Base-by-base conservation (phyloP, 2,329 filamentous ascomycete genomes). In the Aspergillus sp. region DNA sequence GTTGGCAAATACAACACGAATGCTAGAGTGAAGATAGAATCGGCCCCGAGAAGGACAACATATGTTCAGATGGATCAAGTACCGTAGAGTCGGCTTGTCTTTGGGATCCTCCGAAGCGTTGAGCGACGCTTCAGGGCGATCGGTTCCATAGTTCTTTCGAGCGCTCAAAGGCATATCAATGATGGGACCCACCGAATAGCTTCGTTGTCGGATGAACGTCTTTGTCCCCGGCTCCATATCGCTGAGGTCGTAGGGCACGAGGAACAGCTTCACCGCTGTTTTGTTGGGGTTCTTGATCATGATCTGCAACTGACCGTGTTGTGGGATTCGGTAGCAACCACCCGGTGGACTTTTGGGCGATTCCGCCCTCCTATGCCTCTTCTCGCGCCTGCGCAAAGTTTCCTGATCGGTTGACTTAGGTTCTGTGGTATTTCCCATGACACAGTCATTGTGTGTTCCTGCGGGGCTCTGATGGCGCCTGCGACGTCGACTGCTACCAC, bases 281-380 rank as follows among this genome's bases (percentile, higher is more conserved):
- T 98, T 98, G 79, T 98, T 96, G 15, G 93, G 94, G 70, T 98
- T 99, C 75, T 98, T 98, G 74, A 99, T 91, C 63, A 99, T 89
- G 64, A 99, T 96, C 70, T 99, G 95, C 13, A 99, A 82, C 75
- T 98, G 95, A 0, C 95, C 95, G 74, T 93, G 90, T 71, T 95
- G 89, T 0, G 95, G 95, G 56, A 99, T 96, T 47, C 95, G 89
- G 74, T 98, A 99, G 71, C 90, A 91, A 38, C 95, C 94, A 7
- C 92, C 92, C 0, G 91, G 90, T 0, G 92, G 91, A 15, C 89
- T 86, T 75, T 85, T 88, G 1, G 86, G 84, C 25, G 82, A 83
- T 30, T 81, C 77, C 5, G 86, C 82, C 55, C 85, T 82, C 54
- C 88, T 83, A 64, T 85, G 88, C 62, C 80, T 81, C 66, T 86